These are phyloP conservation scores for Annulohypoxylon bovei DNA, from an alignment of 495 filamentous ascomycete species.

Conservation along the genomic window DNA sequence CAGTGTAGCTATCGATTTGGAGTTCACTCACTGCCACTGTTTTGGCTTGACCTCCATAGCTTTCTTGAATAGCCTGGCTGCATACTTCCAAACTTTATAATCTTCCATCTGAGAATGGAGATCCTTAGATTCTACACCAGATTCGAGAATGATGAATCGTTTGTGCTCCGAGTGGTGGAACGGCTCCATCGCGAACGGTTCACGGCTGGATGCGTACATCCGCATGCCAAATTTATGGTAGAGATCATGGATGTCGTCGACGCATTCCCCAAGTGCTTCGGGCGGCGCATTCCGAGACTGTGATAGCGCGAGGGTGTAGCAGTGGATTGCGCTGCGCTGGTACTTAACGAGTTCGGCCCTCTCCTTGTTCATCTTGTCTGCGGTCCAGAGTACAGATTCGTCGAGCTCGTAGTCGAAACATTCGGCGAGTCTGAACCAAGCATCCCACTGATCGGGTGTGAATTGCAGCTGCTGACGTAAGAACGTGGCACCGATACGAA, in stretches of 20 bases:
- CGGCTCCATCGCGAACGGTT: conserved; percentile 89
- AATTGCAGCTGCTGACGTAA: conserved; percentile 88
- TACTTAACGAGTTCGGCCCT: conserved; percentile 74
- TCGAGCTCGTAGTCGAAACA: conserved; percentile 92
- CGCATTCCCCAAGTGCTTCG: conserved; percentile 69
- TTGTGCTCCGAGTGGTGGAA: conserved; percentile 79
- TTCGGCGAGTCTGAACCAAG: conserved; percentile 94
- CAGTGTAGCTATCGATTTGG: neutral
- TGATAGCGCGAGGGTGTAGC: conserved; percentile 90
- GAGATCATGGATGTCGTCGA: conserved; percentile 78
- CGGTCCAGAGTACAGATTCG: conserved; percentile 91
- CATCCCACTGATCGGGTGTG: conserved; percentile 87
- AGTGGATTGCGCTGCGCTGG: conserved; percentile 89
- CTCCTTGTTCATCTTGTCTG: conserved; percentile 93
- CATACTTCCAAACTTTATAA: conserved; percentile 88
- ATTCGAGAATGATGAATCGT: conserved; percentile 76
- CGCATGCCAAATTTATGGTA: conserved; percentile 91
- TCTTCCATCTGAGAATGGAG: conserved; percentile 77
- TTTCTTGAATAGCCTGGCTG: conserved; percentile 78
- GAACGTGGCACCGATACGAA: conserved; percentile 83
- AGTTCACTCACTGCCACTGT: conserved; percentile 78
- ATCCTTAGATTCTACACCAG: conserved; percentile 70
- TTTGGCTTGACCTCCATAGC: conserved; percentile 79
- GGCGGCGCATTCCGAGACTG: conserved; percentile 69
- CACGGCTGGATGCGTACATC: conserved; percentile 88